Conservation (phyloP, 176 grass and related monocot genomes). For the Zoysia japonica region DNA sequence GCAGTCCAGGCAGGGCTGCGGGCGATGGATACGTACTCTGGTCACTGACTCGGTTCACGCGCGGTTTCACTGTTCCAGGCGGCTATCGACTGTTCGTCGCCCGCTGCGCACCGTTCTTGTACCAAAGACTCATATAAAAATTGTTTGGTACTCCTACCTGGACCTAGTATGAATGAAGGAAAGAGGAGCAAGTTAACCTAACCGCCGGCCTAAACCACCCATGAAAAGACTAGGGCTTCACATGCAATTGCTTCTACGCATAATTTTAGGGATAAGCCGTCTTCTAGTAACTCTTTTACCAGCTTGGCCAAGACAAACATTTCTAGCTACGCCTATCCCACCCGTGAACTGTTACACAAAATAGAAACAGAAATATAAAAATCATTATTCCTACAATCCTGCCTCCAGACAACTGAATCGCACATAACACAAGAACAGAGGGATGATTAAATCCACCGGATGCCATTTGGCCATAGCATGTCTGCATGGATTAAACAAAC, state of each 20-base stretch:
- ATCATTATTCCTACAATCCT: neutral
- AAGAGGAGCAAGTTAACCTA: constrained; percentile 12
- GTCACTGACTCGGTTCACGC: no score
- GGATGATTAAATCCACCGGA: neutral
- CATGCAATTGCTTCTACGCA: constrained; percentile 35
- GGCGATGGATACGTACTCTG: no score
- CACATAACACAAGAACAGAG: constrained; percentile 23
- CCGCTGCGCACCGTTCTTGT: no score
- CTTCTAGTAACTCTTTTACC: neutral
- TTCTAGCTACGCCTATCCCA: neutral
- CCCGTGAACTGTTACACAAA: no score
- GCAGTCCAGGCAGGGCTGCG: no score
- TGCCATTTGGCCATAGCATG: neutral
- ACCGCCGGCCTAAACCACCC: neutral
- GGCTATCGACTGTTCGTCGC: no score
- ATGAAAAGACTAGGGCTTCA: constrained; percentile 37
- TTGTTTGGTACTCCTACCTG: neutral
- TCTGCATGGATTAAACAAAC: constrained; percentile 24
- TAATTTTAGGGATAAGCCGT: constrained; percentile 11
- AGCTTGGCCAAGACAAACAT: neutral
- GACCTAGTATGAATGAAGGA: neutral
- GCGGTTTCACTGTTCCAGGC: no score
- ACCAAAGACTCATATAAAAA: no score
- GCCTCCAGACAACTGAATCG: neutral
- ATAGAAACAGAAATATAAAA: neutral